These are phyloP conservation scores for Neurospora sp. DNA, from an alignment of 495 filamentous ascomycete genomes.

Conservation along the genomic window DNA sequence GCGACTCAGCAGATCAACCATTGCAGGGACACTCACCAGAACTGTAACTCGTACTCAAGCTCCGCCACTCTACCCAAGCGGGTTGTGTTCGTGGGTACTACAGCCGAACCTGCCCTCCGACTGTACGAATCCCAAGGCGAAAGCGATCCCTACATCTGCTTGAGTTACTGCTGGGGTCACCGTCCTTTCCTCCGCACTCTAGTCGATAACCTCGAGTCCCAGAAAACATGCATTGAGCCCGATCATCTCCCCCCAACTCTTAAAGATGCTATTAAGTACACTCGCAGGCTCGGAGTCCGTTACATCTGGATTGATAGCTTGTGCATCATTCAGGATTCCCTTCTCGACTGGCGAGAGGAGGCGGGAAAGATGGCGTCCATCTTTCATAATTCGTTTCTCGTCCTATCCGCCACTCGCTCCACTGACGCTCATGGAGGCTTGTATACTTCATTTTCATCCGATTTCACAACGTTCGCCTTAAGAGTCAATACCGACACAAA, in stretches of 20 bases:
- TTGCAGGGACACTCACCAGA: not conserved
- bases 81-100: not conserved
- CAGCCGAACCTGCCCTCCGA: not conserved
- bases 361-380: conserved; percentile 7
- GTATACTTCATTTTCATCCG: not conserved
- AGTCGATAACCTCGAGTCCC: not conserved
- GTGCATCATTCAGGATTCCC: not conserved
- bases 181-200: not conserved
- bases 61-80: not conserved
- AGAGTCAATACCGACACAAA: not conserved
- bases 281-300: not conserved
- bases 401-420: conserved; percentile 8
- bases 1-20: not conserved
- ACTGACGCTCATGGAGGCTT: conserved; percentile 1
- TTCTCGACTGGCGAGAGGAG: conserved; percentile 6
- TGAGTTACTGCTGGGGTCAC: conserved; percentile 8
- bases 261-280: not conserved
- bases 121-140: conserved; percentile 2
- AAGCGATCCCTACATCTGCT: not conserved
- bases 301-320: not conserved
- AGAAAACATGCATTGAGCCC: not conserved
- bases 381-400: conserved; percentile 3
- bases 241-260: not conserved
- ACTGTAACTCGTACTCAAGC: not conserved
- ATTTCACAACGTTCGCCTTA: not conserved